Evolutionary conservation across 208 protist genomes (phyloP).

Genomic region (Leishmania mexicana): DNA sequence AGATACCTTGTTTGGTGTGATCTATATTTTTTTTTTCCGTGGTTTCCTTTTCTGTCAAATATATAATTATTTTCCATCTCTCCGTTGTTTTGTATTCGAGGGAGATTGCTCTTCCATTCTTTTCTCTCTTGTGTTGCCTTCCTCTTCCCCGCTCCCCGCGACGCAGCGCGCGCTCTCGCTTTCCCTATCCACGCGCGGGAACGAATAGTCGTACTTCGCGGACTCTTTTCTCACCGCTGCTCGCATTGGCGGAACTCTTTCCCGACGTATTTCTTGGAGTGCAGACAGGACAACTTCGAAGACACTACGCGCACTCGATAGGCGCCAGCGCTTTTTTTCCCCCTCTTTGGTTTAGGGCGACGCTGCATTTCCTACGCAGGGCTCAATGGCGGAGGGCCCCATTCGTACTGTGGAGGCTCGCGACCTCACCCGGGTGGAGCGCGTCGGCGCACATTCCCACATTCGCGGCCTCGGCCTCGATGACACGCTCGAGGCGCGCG

Average conservation of each 20-base stretch:
- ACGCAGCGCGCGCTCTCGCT: not conserved
- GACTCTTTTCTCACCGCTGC: not conserved
- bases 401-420: slow-evolving; percentile 94
- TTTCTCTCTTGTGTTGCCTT: not conserved
- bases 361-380: not conserved
- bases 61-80: not conserved
- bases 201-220: not conserved
- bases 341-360: not conserved
- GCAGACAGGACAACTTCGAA: not conserved
- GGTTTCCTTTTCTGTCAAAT: not conserved
- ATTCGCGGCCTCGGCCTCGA: slow-evolving; percentile 99
- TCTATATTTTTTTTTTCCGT: not conserved
- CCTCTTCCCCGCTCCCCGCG: not conserved
- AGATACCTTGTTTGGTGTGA: not conserved
- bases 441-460: slow-evolving; percentile 99
- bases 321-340: not conserved
- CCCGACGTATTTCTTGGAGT: not conserved
- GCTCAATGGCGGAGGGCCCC: slow-evolving; percentile 56
- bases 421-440: slow-evolving; percentile 97
- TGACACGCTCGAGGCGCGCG: slow-evolving; percentile 96
- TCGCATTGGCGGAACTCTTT: not conserved
- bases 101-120: not conserved
- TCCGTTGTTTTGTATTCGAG: not conserved
- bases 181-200: not conserved
- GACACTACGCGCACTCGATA: not conserved